These are phyloP conservation scores for Phytophthora crassamura DNA, from an alignment of 352 stramenopile genomes.

Conservation along the genomic window DNA sequence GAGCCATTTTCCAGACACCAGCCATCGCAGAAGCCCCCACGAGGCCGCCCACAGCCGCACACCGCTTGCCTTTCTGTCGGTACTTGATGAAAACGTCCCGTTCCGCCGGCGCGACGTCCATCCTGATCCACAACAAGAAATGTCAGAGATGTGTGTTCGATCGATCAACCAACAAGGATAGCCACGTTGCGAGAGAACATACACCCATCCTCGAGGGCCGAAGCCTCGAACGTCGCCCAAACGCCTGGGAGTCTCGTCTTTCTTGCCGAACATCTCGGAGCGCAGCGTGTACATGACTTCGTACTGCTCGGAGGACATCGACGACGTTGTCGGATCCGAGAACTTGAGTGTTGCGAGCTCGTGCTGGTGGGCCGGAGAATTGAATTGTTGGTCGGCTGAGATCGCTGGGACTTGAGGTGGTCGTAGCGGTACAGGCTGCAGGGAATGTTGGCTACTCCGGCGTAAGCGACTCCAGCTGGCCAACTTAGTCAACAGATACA, in stretches of 20 bases:
- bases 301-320: constrained; percentile 22
- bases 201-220: constrained; percentile 16
- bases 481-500: too few species aligned
- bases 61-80: constrained; percentile 14
- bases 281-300: constrained; percentile 26
- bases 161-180: too few species aligned
- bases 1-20: constrained; percentile 24
- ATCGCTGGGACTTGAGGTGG: too few species aligned
- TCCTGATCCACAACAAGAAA: constrained; percentile 1
- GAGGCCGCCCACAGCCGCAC: constrained; percentile 7
- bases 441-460: too few species aligned
- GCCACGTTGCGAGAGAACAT: not conserved
- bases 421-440: too few species aligned
- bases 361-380: constrained; percentile 2
- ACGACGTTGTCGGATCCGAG: not conserved
- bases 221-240: not conserved
- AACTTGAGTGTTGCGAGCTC: too few species aligned
- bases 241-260: too few species aligned
- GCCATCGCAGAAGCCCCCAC: constrained; percentile 20
- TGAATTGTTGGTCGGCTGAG: too few species aligned
- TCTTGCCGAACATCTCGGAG: constrained; percentile 17
- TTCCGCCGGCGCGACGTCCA: constrained; percentile 14
- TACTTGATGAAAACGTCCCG: constrained; percentile 23
- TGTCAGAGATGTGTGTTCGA: too few species aligned
- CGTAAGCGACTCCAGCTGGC: too few species aligned